These are phyloP conservation scores for Teunomyces lycoperdinae DNA, from an alignment of 805 yeast species.

Conservation along the genomic window DNA sequence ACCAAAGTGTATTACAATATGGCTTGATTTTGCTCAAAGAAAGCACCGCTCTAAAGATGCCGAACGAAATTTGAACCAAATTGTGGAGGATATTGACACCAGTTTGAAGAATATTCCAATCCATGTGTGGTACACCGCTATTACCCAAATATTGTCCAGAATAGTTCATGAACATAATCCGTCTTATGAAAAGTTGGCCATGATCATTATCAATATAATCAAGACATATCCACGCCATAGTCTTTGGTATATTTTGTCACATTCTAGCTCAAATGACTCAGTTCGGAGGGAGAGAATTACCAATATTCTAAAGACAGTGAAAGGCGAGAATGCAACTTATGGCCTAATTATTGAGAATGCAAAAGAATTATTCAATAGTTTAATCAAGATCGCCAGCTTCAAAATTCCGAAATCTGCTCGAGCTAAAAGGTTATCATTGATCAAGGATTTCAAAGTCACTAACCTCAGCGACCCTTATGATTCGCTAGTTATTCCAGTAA, in stretches of 20 bases:
- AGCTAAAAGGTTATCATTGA: constrained; percentile 34
- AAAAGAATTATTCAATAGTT: constrained; percentile 36
- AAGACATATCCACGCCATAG: constrained; percentile 74
- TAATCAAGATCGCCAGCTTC: constrained; percentile 42
- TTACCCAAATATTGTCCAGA: constrained; percentile 84
- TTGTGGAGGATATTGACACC: constrained; percentile 47
- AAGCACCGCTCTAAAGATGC: constrained; percentile 24
- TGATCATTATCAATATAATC: constrained; percentile 58
- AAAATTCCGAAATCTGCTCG: constrained; percentile 34
- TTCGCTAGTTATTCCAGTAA: constrained; percentile 70
- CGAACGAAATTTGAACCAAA: constrained; percentile 39
- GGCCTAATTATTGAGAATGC: constrained; percentile 22
- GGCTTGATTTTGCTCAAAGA: constrained; percentile 73
- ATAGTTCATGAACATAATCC: constrained; percentile 58
- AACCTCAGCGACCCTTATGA: constrained; percentile 28
- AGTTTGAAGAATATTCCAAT: constrained; percentile 46
- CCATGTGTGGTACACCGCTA: constrained; percentile 72
- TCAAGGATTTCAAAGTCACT: constrained; percentile 39
- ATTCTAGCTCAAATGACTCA: constrained; percentile 53
- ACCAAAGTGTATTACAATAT: constrained; percentile 85
- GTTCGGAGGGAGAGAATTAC: constrained; percentile 27
- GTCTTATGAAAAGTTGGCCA: constrained; percentile 53
- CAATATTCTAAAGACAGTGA: constrained; percentile 18
- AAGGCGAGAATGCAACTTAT: constrained; percentile 11
- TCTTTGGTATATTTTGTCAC: constrained; percentile 79